Conservation (phyloP, 1,284 basidiomycete genomes). For the Cutaneotrichosporon sp. region DNA sequence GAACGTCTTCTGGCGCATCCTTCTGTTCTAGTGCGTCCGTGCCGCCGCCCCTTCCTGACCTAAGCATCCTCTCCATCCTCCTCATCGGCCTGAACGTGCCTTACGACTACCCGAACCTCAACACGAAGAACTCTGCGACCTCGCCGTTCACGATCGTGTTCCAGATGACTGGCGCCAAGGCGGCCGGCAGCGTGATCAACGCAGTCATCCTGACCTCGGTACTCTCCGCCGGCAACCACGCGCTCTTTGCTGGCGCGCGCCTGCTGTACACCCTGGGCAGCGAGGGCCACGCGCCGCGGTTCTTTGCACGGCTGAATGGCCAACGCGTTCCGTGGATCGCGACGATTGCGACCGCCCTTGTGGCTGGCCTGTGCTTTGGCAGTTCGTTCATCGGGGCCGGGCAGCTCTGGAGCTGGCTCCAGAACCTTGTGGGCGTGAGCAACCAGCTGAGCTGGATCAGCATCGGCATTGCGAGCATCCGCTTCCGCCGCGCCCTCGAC, state of each 20-base stretch:
- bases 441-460: constrained; percentile 68
- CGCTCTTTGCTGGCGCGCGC: constrained; percentile 60
- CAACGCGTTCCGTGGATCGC: constrained; percentile 75
- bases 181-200: constrained; percentile 65
- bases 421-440: constrained; percentile 28
- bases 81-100: constrained; percentile 78
- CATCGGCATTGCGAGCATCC: constrained; percentile 75
- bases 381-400: constrained; percentile 58
- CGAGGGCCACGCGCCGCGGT: constrained; percentile 55
- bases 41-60: not conserved
- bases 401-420: constrained; percentile 21
- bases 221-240: constrained; percentile 60
- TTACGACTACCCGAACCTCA: constrained; percentile 65
- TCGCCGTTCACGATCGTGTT: constrained; percentile 78
- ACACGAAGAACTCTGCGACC: constrained; percentile 63
- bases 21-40: constrained; percentile 60
- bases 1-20: constrained; percentile 73
- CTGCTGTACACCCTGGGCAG: constrained; percentile 59
- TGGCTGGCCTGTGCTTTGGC: constrained; percentile 60
- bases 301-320: constrained; percentile 66
- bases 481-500: constrained; percentile 74
- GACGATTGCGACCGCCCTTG: constrained; percentile 43
- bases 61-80: constrained; percentile 57
- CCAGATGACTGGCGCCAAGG: constrained; percentile 69
- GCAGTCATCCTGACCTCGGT: constrained; percentile 63